phyloP scores from a whole-genome alignment of 345 rosid species.

The Brassica carinata region DNA sequence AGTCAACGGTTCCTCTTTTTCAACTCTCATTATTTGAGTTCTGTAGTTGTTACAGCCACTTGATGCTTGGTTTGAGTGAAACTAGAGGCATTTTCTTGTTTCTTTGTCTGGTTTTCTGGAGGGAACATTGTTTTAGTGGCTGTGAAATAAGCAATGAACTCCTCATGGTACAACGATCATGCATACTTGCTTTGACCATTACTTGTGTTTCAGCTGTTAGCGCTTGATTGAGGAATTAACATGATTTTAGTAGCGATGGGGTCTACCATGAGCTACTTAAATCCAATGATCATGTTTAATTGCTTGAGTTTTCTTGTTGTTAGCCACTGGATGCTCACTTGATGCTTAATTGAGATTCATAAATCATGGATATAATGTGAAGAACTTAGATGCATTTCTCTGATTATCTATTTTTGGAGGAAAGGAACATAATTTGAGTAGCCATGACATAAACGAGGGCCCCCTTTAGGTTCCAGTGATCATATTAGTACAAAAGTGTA shows the following conservation, averaged over 20 bases:
- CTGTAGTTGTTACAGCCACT: conserved; percentile 8
- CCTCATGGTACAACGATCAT: neutral
- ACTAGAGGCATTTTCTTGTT: neutral
- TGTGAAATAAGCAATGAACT: neutral
- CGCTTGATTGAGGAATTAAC: too few relatives aligned
- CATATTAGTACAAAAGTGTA: neutral
- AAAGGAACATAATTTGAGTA: neutral
- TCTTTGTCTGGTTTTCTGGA: neutral
- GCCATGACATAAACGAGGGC: neutral
- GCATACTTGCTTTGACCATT: neutral
- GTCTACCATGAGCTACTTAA: too few relatives aligned
- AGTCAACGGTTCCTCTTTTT: conserved; percentile 45
- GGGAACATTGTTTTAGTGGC: neutral
- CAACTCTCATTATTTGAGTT: neutral
- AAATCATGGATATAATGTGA: neutral
- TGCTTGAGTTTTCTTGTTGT: neutral
- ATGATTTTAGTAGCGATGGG: too few relatives aligned
- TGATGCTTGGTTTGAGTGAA: neutral
- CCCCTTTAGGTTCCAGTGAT: neutral
- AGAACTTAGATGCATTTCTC: neutral
- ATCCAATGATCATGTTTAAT: neutral
- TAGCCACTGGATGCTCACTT: neutral
- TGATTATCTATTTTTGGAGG: neutral
- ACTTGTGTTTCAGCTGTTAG: too few relatives aligned
- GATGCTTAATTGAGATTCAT: neutral